Percentiles rank a stretch among this genome's conserved stretches.
phyloP scores from a whole-genome alignment of 1,139 yeast genomes.

The Hemisphaericaspora xylanilytica region DNA sequence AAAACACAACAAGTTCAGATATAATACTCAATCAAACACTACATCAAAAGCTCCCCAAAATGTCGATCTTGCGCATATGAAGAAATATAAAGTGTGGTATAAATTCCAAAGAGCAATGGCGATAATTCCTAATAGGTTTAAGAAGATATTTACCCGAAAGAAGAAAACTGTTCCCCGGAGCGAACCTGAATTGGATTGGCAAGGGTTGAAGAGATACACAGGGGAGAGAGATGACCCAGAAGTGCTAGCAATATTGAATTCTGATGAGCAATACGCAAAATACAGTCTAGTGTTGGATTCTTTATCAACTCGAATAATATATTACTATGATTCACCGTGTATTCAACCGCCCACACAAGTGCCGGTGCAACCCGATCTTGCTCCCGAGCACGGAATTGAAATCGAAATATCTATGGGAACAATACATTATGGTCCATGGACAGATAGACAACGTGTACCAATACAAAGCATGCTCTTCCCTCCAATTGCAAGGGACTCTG shows the following conservation, averaged over 20 bases:
- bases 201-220: slow-evolving; percentile 43
- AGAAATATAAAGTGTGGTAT: slow-evolving; percentile 20
- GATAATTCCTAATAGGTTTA: slow-evolving; percentile 13
- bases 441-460: slow-evolving; percentile 75
- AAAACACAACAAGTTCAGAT: slow-evolving; percentile 36
- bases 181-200: slow-evolving; percentile 28
- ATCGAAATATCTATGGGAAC: slow-evolving; percentile 60
- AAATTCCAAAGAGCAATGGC: slow-evolving; percentile 23
- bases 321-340: slow-evolving; percentile 75
- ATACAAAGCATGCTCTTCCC: slow-evolving; percentile 73
- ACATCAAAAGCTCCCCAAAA: slow-evolving; percentile 2
- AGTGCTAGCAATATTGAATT: slow-evolving; percentile 25
- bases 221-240: slow-evolving; percentile 37
- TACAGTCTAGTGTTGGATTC: slow-evolving; percentile 74
- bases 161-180: slow-evolving; percentile 8
- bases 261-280: slow-evolving; percentile 75
- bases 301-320: slow-evolving; percentile 49
- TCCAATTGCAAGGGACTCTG: slow-evolving; percentile 55
- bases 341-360: slow-evolving; percentile 35
- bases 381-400: slow-evolving; percentile 68
- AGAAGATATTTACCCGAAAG: slow-evolving; percentile 6
- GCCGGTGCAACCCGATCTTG: slow-evolving; percentile 11
- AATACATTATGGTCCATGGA: slow-evolving; percentile 92
- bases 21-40: slow-evolving; percentile 5
- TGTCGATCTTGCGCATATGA: slow-evolving; percentile 13